Base-by-base conservation (phyloP, 2,329 filamentous ascomycete species). In the Aspergillus sojae region DNA sequence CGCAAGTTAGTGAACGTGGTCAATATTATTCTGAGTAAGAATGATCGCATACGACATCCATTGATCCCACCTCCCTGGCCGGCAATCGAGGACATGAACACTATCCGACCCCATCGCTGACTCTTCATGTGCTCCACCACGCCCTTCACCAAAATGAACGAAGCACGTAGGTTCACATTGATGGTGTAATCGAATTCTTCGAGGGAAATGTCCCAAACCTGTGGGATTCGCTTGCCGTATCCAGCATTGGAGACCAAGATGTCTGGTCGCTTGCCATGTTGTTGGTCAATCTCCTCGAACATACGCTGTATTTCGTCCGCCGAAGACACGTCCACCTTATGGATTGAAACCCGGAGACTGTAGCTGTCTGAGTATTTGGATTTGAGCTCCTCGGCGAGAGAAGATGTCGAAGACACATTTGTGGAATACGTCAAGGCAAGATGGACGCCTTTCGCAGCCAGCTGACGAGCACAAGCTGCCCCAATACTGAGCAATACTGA, bases 231-330 rank as follows among this genome's bases (percentile, higher is more conserved):
- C 71, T 87, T 88, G 46, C 88, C 88, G 67, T 89, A 84, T 0
- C 88, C 89, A 1, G 89, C 89, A 70, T 91, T 91, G 11, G 85
- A 86, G 30, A 91, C 75, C 3, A 91, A 78, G 26, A 91, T 89
- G 69, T 90, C 86, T 0, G 87, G 86, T 2, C 81, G 80, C 61
- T 84, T 80, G 12, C 79, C 80, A 71, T 90, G 87, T 57, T 83
- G 71, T 0, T 76, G 70, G 55, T 82, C 76, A 50, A 90, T 84
- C 61, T 88, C 82, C 16, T 78, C 68, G 62, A 87, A 88, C 67
- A 90, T 81, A 4, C 74, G 71, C 48, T 83, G 75, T 36, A 89
- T 84, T 54, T 86, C 83, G 7, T 82, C 81, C 5, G 83, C 79
- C 9, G 81, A 82, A 19, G 80, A 81, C 63, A 89, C 83, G 69